Evolutionary conservation across 129 eudicot species (phyloP).

Genomic region (Scalesia atractyloides): DNA sequence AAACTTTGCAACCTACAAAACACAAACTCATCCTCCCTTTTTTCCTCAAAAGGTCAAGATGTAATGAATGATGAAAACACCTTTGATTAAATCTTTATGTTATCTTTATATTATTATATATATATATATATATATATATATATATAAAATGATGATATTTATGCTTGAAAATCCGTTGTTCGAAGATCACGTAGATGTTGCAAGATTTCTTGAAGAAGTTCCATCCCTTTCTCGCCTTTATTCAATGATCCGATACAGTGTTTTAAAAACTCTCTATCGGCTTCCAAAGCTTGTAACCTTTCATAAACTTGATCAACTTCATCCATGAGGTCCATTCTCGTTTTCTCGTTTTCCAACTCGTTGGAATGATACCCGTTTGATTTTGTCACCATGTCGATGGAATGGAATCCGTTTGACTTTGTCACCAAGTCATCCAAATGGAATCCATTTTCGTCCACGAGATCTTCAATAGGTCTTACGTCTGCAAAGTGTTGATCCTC

Average conservation of each 20-base stretch:
- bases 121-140: no score
- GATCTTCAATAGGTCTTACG: conserved; percentile 43
- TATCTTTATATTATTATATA: no score
- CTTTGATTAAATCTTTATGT: no score
- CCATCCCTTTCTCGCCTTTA: conserved; percentile 91
- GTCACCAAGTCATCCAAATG: conserved; percentile 62
- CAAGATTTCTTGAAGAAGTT: conserved; percentile 88
- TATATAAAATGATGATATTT: background rate
- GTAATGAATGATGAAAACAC: background rate
- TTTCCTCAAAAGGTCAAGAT: background rate
- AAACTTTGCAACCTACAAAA: background rate
- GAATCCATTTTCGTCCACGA: conserved; percentile 48
- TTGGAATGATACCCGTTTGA: conserved; percentile 53
- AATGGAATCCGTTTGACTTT: conserved; percentile 67
- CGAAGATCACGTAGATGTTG: conserved; percentile 84
- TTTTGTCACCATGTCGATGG: conserved; percentile 65
- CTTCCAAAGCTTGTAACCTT: conserved; percentile 90
- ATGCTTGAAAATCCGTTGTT: conserved; percentile 52
- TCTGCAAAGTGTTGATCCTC: conserved; percentile 60
- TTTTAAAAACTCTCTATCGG: conserved; percentile 85
- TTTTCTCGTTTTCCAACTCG: conserved; percentile 39
- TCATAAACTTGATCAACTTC: conserved; percentile 87
- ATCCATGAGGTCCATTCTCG: conserved; percentile 68
- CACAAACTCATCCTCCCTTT: background rate
- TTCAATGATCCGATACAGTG: conserved; percentile 83